phyloP scores from a whole-genome alignment of 2,329 filamentous ascomycete genomes.

The Sordariomycetes sp. region DNA sequence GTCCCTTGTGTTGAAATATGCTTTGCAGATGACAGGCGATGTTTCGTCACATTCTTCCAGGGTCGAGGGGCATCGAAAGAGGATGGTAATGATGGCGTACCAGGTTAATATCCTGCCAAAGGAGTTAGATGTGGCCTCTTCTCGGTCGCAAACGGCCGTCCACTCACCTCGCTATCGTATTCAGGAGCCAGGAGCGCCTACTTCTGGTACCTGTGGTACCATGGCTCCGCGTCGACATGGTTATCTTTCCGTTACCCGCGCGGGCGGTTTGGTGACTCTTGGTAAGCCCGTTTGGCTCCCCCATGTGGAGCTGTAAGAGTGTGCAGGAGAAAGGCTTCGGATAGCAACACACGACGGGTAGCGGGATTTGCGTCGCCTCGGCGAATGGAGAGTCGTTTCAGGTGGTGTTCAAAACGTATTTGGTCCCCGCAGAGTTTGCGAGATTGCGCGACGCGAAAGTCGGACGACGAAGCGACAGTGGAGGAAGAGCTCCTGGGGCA shows the following conservation, averaged over 20 bases:
- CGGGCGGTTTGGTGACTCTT: constrained; percentile 9
- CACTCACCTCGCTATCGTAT: constrained; percentile 38
- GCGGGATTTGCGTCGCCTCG: neutral
- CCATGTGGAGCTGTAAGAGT: constrained; percentile 16
- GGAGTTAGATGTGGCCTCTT: neutral
- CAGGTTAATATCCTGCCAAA: constrained; percentile 58
- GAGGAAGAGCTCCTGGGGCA: too few species aligned
- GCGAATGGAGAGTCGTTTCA: neutral
- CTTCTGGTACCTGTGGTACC: constrained; percentile 8
- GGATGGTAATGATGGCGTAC: constrained; percentile 69
- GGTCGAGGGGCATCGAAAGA: constrained; percentile 70
- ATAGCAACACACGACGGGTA: neutral
- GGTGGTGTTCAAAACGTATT: neutral
- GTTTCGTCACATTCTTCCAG: constrained; percentile 52
- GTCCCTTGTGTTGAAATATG: constrained; percentile 58
- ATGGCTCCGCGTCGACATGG: constrained; percentile 12
- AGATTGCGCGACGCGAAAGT: neutral
- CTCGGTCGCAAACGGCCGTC: neutral
- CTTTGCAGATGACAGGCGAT: constrained; percentile 69
- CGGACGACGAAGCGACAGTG: too few species aligned
- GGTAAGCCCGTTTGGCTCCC: constrained; percentile 24
- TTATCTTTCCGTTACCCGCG: neutral
- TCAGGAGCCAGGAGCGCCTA: constrained; percentile 23
- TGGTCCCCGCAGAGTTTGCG: neutral
- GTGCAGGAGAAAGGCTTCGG: neutral